phyloP scores from a whole-genome alignment of 1,284 basidiomycete genomes.

The Pterulicium gracile region DNA sequence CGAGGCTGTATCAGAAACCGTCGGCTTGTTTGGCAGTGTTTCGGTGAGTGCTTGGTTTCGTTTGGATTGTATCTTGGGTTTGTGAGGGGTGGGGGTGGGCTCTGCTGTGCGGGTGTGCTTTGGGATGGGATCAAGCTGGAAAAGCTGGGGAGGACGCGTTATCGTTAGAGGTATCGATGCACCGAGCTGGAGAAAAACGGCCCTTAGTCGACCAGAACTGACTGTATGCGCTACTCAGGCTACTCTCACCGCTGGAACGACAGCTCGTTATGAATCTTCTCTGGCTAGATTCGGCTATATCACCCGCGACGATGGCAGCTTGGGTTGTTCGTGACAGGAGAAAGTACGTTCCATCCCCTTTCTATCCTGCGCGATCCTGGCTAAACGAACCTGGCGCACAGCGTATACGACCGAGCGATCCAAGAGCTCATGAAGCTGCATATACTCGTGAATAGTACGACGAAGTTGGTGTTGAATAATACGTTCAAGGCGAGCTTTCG shows the following conservation, averaged over 20 bases:
- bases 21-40: slow-evolving; percentile 93
- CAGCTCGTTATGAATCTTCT: slow-evolving; percentile 88
- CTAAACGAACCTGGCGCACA: slow-evolving; percentile 21
- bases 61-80: too few species aligned
- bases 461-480: slow-evolving; percentile 59
- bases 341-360: slow-evolving; percentile 38
- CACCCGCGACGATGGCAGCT: slow-evolving; percentile 61
- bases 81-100: too few species aligned
- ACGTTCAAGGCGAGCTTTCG: slow-evolving; percentile 76
- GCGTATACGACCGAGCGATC: slow-evolving; percentile 65
- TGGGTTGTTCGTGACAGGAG: slow-evolving; percentile 73
- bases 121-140: too few species aligned
- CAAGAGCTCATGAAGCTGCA: slow-evolving; percentile 61
- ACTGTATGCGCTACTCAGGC: slow-evolving; percentile 38
- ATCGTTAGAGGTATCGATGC: too few species aligned
- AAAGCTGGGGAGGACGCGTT: too few species aligned
- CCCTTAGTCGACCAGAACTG: too few species aligned
- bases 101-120: too few species aligned
- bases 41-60: slow-evolving; percentile 38
- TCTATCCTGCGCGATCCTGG: slow-evolving; percentile 11
- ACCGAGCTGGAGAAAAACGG: too few species aligned
- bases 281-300: slow-evolving; percentile 80
- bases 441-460: slow-evolving; percentile 54
- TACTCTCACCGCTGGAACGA: slow-evolving; percentile 78
- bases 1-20: slow-evolving; percentile 79